phyloP scores from a whole-genome alignment of 306 rosid species.

The Pachyrhizus erosus region DNA sequence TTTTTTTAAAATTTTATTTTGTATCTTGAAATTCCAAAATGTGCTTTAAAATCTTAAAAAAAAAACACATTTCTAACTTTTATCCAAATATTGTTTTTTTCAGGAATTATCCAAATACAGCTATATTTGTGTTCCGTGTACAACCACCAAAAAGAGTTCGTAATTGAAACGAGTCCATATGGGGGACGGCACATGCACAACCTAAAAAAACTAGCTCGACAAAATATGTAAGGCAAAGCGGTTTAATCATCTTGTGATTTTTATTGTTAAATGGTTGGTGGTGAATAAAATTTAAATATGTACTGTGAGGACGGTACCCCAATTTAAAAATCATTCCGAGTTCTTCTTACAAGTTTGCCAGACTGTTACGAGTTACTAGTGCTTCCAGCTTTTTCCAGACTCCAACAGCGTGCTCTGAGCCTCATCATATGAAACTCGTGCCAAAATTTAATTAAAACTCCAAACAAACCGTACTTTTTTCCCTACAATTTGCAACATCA shows the following conservation, averaged over 20 bases:
- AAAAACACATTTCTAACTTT: neutral
- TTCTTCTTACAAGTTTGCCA: slow-evolving; percentile 30
- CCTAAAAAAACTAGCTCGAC: neutral
- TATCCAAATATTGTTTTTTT: neutral
- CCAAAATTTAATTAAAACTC: slow-evolving; percentile 26
- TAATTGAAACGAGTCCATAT: neutral
- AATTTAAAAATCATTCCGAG: neutral
- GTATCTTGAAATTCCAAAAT: neutral
- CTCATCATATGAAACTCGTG: slow-evolving; percentile 33
- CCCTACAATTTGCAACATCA: neutral
- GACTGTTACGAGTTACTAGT: slow-evolving; percentile 24
- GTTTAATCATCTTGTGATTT: neutral
- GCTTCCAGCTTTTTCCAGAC: slow-evolving; percentile 24
- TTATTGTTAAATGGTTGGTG: neutral
- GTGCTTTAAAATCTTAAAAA: neutral
- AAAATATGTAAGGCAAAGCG: neutral
- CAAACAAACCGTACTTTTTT: slow-evolving; percentile 16
- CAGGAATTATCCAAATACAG: neutral
- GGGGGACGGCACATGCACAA: neutral
- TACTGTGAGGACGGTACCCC: neutral
- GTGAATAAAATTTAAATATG: neutral
- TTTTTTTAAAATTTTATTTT: too few relatives aligned
- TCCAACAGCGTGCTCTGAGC: slow-evolving; percentile 22
- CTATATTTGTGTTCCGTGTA: neutral
- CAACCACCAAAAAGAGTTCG: neutral